phyloP scores from a whole-genome alignment of 1,284 basidiomycete genomes.

The Xerocomus amazonicus region DNA sequence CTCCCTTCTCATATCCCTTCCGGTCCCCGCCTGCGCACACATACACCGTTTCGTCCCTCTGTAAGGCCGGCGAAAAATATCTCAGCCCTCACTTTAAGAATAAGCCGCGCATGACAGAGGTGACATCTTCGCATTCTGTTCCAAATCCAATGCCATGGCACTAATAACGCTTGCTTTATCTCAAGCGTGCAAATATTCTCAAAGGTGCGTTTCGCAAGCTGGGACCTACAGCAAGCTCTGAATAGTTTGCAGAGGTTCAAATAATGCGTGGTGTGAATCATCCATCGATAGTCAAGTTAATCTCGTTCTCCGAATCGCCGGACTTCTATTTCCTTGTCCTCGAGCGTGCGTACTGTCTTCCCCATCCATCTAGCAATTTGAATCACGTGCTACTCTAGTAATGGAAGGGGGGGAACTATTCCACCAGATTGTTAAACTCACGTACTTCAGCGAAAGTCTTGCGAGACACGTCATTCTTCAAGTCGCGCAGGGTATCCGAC shows the following conservation, averaged over 20 bases:
- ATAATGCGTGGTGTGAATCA: constrained; percentile 98
- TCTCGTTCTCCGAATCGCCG: constrained; percentile 85
- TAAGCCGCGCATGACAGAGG: constrained; percentile 95
- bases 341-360: constrained; percentile 61
- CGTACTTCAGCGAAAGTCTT: constrained; percentile 96
- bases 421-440: constrained; percentile 99
- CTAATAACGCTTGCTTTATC: constrained; percentile 19
- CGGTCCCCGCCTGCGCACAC: constrained; percentile 18
- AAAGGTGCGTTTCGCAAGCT: constrained; percentile 57
- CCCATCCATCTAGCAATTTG: constrained; percentile 3
- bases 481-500: constrained; percentile 92
- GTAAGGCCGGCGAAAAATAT: constrained; percentile 87
- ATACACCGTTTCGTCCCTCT: constrained; percentile 26
- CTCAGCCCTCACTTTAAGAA: constrained; percentile 92
- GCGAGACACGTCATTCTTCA: constrained; percentile 96
- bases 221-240: background rate
- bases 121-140: constrained; percentile 45
- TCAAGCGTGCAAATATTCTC: constrained; percentile 93
- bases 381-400: constrained; percentile 45
- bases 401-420: constrained; percentile 99
- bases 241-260: constrained; percentile 76
- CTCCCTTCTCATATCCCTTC: constrained; percentile 1
- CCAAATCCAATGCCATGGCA: constrained; percentile 8
- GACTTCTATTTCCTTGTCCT: constrained; percentile 96
- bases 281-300: constrained; percentile 84